Base-by-base conservation (phyloP, 2,329 filamentous ascomycete genomes). In the Diaporthe sp. region DNA sequence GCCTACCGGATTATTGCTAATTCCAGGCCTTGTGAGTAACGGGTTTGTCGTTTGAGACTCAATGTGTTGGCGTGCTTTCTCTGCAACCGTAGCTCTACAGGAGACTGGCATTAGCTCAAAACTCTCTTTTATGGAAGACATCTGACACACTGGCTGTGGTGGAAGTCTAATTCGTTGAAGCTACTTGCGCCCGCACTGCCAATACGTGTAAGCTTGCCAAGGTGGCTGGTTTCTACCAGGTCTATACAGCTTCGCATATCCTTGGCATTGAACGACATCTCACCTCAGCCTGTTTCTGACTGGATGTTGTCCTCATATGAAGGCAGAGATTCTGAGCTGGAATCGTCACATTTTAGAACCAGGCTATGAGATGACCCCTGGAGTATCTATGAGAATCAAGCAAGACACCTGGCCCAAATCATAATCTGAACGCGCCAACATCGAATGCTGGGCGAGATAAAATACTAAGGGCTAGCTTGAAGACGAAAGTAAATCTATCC, bases 41-140 rank as follows among this genome's bases (percentile, higher is more conserved):
- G 0, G 9, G 1, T n/a, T 25, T 28, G 9, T 15, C 49, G 4
- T 42, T 34, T 9, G 22, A 34, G 47, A 39, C 13, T 68, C 34
- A 15, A 25, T 53, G 31, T 20, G 65, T 13, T 68, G 47, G 61
- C 42, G 25, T 9, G 10, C 13, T 17, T 42, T 39, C 34, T 53
- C 22, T 53, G 20, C 39, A 22, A 53, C 31, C n/a, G 47, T 39
- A 68, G 31, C 47, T 47, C 34, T 13, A 25, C 47, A 53, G 47
- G 12, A 39, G 12, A 53, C 65, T 22, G 65, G 31, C 47, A 68
- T 28, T 68, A 53, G 65, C 15, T n/a, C 34, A 12, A 53, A 70
- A 70, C 49, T 55, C n/a, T 55, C 10, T 42, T 70, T 22, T 31
- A 42, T 55, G 34, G 4, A 13, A 28, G 47, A 5, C n/a, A 70